Evolutionary conservation across 1,284 basidiomycete species (phyloP), one percentile per base, ranked within the genome.

Genomic region (Meira nashicola): DNA sequence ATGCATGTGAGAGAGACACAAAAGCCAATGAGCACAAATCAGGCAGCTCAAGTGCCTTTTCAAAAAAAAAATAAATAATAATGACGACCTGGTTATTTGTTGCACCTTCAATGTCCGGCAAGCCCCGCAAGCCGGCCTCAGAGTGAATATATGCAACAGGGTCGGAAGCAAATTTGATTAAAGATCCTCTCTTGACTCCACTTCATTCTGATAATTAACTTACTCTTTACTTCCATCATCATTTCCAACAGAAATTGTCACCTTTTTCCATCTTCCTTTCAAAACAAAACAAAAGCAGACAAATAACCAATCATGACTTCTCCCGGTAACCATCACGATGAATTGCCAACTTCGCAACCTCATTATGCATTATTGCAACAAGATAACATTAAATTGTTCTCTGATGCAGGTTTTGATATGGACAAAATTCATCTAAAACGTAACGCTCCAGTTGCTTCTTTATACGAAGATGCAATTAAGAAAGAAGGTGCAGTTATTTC

Each of bases 341-440:
- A 76, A 50, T 69, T 75, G 38, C 68, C 64, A 43, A 66, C 64
- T 54, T 40, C 41, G 8, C 37, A 59, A 39, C 71, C 73, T 9
- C 67, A 73, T 59, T 73, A 73, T 63, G 58, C 68, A 41, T 64
- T 76, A 10, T 62, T 77, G 49, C 65, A 64, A 39, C 25, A 90
- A 69, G 87, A 86, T 71, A 91, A 96, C 79, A 85, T 98, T 77
- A 89, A 92, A 80, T 92, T 95, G 83, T 96, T 97, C 86, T 98
- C 95, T 55, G 89, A 96, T 82, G 94, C 95, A 64, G 94, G 94
- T 68, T 98, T 99, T 82, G 95, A 99, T 83, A 95, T 98, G 90
- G 74, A 80, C 64, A 78, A 33, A 10, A 37, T 54, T 25, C 28
- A n/a, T 23, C 43, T 50, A 19, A 43, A 25, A 40, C 90, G 95